Base-by-base conservation (phyloP, 495 filamentous ascomycete species). In the Amniculicola lignicola region DNA sequence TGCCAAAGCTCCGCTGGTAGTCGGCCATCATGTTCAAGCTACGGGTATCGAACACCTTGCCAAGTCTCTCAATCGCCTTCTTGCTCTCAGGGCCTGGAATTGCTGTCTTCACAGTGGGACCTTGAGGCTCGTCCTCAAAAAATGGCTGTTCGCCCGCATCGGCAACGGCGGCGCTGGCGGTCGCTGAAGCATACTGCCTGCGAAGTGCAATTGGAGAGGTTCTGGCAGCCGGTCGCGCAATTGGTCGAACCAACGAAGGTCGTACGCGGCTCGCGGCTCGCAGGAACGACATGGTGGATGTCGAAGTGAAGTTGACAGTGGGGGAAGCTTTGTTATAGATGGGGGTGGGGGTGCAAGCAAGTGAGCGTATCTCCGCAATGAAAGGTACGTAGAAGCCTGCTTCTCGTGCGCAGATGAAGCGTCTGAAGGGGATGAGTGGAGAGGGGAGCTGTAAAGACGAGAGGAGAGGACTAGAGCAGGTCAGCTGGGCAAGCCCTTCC, bases 1-100 rank as follows among this genome's bases (percentile, higher is more conserved):
- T 84, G 62, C 80, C 81, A 65, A 74, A 67, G 46, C 78, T 81
- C 71, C 85, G 82, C 45, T 77, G 68, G 71, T 91, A 96, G 70
- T 95, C 84, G 54, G 86, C 79, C 61, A 95, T 76, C 86, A 96
- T 91, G 77, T 96, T 96, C 77, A 96, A 73, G 73, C 84, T 89
- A 63, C 92, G 81, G 1, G 89, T 92, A 69, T 98, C 93, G 67
- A 95, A 98, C 55, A 98, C 89, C 73, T 85, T 74, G 72, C 90
- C 72, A 47, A 98, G 76, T 65, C 87, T 77, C 51, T 81, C 79
- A 65, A 87, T 81, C 31, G 88, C 81, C 48, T 80, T 78, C 75
- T 80, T 75, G 70, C 80, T 83, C 74, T 83, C 78, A 40, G 91
- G 90, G 2, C 92, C 93, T 12, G 92, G 92, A 61, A 97, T 90